Evolutionary conservation across 176 grass and related monocot species (phyloP), one percentile per base, ranked within the genome.

Genomic region (Carex pumila): DNA sequence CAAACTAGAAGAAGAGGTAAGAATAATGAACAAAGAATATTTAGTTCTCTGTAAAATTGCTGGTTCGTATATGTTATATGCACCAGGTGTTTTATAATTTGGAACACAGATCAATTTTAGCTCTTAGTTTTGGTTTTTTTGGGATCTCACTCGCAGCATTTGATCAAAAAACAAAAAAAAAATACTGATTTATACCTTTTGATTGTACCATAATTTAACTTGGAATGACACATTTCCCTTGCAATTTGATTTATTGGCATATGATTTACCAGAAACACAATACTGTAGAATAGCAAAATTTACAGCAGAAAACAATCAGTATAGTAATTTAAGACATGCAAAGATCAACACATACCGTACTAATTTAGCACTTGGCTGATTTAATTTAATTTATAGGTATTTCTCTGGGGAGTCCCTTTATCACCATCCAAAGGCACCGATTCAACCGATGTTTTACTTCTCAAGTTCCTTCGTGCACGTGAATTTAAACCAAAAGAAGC

Each of bases 391-490:
- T 66, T 54, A 50, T 43, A 83, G 80, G 60, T 83, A 45, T 83
- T 86, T 1, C 89, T 99, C 5, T 99, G 96, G 96, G 96, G 93
- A 36, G 93, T 99, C 67, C 93, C 96, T 15, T 87, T 99, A 62
- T 84, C 91, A 2, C 87, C 93, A 9, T 93, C 92, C 89, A 99
- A 93, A 67, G 89, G 88, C 70, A 84, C 65, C 37, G 89, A 95
- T 36, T 72, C 89, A 9, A 95, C 93, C 1, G 88, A 95, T 79
- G 91, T 95, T 14, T 70, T 95, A 14, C 92, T 99, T 71, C 91
- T 99, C 86, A 99, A 99, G 85, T 99, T 99, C 91, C 96, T 99
- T 74, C 93, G 96, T 53, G 93, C 96, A 17, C 93, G 96, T 18
- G 96, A 99, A 70, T 95, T 95, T 88, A 99, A 99, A 85, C 93